Percentiles rank a stretch among this genome's conserved stretches.
phyloP scores from a whole-genome alignment of 148 eudicot species.

The Persicaria maculosa region DNA sequence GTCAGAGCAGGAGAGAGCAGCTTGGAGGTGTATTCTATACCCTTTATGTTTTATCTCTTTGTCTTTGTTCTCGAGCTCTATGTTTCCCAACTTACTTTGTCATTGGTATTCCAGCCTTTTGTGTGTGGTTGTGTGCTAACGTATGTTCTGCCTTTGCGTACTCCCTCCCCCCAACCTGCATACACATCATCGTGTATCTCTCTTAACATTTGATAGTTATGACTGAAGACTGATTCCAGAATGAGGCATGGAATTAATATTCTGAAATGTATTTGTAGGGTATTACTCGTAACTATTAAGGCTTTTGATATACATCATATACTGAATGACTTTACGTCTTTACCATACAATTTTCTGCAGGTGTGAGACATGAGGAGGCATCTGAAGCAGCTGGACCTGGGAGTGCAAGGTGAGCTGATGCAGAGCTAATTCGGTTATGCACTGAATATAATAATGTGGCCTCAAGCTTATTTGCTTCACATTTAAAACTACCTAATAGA shows the following conservation, averaged over 20 bases:
- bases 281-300: neutral
- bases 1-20: too few species aligned
- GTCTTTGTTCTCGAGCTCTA: too few species aligned
- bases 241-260: neutral
- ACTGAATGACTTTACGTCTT: neutral
- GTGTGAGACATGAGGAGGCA: constrained; percentile 29
- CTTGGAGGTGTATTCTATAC: too few species aligned
- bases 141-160: too few species aligned
- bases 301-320: neutral
- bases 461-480: neutral
- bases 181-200: neutral
- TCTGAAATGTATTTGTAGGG: neutral
- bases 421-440: neutral
- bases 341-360: constrained; percentile 20
- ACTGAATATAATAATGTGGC: neutral
- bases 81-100: too few species aligned
- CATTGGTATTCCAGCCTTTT: too few species aligned
- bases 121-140: too few species aligned
- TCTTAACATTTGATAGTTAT: neutral
- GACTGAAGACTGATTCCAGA: neutral
- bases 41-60: too few species aligned
- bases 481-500: neutral
- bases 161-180: too few species aligned
- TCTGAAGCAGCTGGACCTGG: constrained; percentile 24
- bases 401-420: constrained; percentile 33